Percentiles rank a stretch among this genome's conserved stretches.
Conservation (phyloP, 140 eudicot genomes). For the Cichorium intybus region DNA sequence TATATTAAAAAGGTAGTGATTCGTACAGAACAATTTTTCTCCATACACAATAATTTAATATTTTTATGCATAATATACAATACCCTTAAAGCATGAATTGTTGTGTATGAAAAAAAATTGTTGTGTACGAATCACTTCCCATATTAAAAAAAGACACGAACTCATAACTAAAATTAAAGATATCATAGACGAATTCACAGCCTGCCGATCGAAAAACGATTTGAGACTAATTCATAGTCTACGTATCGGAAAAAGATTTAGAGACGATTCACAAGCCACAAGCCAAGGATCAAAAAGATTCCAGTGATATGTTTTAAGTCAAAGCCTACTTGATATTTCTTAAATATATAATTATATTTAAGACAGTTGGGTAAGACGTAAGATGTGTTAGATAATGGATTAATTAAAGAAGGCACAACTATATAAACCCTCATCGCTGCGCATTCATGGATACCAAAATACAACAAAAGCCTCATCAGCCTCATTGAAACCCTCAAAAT, state of each 20-base stretch:
- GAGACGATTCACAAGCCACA: background rate
- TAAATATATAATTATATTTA: constrained; percentile 6
- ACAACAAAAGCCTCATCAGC: constrained; percentile 20
- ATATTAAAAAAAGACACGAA: too few species aligned
- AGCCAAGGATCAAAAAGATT: constrained; percentile 6
- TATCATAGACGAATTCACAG: too few species aligned
- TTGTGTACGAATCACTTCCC: too few species aligned
- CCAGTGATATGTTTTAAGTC: constrained; percentile 8
- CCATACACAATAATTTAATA: too few species aligned
- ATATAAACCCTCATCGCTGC: constrained; percentile 27
- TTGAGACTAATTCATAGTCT: background rate
- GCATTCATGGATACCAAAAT: constrained; percentile 2
- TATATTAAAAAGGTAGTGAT: too few species aligned
- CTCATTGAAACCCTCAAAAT: constrained; percentile 17
- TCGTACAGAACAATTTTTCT: too few species aligned
- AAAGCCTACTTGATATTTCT: constrained; percentile 8
- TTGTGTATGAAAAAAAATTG: too few species aligned
- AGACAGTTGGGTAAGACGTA: constrained; percentile 29
- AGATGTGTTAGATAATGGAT: constrained; percentile 16
- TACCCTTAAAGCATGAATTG: too few species aligned
- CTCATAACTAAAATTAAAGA: too few species aligned
- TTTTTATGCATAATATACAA: too few species aligned
- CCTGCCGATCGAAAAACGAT: too few species aligned
- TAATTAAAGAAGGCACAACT: constrained; percentile 20
- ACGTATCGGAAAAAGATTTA: background rate